Conservation (phyloP, 345 rosid species). For the Moringa oleifera region DNA sequence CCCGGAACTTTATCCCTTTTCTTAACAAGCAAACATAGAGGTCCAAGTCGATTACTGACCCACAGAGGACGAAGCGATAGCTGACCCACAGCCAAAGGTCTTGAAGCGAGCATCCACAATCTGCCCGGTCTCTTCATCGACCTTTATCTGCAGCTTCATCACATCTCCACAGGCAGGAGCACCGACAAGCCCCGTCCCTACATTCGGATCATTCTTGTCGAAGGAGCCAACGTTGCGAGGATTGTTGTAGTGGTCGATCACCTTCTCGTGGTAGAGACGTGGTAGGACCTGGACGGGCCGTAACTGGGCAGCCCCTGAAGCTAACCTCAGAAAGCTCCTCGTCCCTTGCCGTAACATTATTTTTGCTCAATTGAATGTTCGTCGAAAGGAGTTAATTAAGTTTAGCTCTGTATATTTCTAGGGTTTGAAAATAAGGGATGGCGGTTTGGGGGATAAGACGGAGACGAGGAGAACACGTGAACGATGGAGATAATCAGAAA, state of each 20-base stretch:
- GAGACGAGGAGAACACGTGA: slow-evolving; percentile 22
- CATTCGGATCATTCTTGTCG: slow-evolving; percentile 78
- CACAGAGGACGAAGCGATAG: slow-evolving; percentile 94
- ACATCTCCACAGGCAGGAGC: slow-evolving; percentile 99
- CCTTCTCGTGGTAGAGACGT: slow-evolving; percentile 85
- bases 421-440: background rate
- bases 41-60: slow-evolving; percentile 36
- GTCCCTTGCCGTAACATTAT: slow-evolving; percentile 50
- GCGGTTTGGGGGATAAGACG: slow-evolving; percentile 11
- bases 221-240: slow-evolving; percentile 96
- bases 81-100: slow-evolving; percentile 99
- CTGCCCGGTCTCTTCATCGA: slow-evolving; percentile 76
- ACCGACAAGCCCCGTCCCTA: slow-evolving; percentile 94
- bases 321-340: slow-evolving; percentile 39
- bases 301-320: slow-evolving; percentile 22
- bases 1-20: background rate
- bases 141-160: slow-evolving; percentile 96
- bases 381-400: slow-evolving; percentile 4
- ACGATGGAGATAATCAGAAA: slow-evolving; percentile 16
- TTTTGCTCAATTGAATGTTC: background rate
- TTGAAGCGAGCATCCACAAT: slow-evolving; percentile 90
- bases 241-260: slow-evolving; percentile 89
- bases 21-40: background rate
- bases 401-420: background rate
- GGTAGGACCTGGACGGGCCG: slow-evolving; percentile 25